phyloP scores from a whole-genome alignment of 257 asterid genomes.

The Ilex aquifolium region DNA sequence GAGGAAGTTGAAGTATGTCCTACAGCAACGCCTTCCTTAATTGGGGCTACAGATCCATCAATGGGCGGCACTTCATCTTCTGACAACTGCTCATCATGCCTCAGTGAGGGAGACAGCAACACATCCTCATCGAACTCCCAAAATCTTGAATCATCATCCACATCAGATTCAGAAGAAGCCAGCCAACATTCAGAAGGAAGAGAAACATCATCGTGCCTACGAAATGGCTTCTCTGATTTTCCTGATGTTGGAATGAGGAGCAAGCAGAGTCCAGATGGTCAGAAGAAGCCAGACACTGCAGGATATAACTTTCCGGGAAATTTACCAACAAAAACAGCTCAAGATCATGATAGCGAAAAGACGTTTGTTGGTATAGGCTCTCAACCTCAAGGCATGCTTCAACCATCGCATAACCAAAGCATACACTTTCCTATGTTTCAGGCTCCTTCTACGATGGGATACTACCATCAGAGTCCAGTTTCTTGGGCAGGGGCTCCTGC shows the following conservation, averaged over 20 bases:
- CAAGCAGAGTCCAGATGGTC: conserved; percentile 18
- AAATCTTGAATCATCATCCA: conserved; percentile 61
- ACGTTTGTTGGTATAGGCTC: conserved; percentile 29
- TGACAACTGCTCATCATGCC: conserved; percentile 78
- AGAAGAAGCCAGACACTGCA: conserved; percentile 26
- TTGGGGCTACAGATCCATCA: conserved; percentile 30
- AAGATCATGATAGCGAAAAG: conserved; percentile 34
- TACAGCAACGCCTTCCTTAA: conserved; percentile 15
- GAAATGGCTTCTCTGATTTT: conserved; percentile 29
- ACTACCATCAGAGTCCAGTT: conserved; percentile 67
- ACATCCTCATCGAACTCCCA: conserved; percentile 50
- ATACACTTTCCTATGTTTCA: conserved; percentile 62
- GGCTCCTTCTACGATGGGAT: conserved; percentile 54
- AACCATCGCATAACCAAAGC: conserved; percentile 54
- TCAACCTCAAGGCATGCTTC: conserved; percentile 51
- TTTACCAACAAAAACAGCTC: conserved; percentile 31
- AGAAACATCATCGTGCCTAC: conserved; percentile 37
- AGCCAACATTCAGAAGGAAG: conserved; percentile 62
- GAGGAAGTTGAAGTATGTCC: conserved; percentile 35
- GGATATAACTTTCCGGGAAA: conserved; percentile 22
- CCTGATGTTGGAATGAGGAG: conserved; percentile 21
- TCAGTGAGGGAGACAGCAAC: conserved; percentile 84
- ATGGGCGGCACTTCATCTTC: conserved; percentile 56
- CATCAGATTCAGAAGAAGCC: conserved; percentile 81
- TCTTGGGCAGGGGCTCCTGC: conserved; percentile 62